Conservation (phyloP, 768 basidiomycete species). For the Harrya chromipes region DNA sequence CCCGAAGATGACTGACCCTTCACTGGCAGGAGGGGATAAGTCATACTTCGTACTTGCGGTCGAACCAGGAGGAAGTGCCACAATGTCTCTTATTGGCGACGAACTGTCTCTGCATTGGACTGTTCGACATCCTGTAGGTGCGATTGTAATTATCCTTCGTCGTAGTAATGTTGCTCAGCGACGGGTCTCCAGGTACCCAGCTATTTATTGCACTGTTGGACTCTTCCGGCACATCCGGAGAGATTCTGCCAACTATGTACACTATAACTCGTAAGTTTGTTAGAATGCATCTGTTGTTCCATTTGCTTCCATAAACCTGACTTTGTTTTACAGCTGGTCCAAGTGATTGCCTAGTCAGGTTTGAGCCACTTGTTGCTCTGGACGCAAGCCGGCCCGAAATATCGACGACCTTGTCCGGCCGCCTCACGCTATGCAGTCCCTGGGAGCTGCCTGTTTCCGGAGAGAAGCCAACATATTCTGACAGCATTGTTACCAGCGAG, state of each 20-base stretch:
- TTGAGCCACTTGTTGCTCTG: slow-evolving; percentile 23
- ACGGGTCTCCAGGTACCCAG: slow-evolving; percentile 34
- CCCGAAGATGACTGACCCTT: background rate
- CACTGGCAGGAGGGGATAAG: slow-evolving; percentile 12
- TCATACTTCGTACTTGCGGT: slow-evolving; percentile 44
- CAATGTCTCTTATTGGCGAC: slow-evolving; percentile 35
- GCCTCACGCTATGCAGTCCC: slow-evolving; percentile 33
- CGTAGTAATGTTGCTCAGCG: background rate
- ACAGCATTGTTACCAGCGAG: slow-evolving; percentile 39
- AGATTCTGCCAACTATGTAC: slow-evolving; percentile 34
- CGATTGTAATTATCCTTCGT: slow-evolving; percentile 10
- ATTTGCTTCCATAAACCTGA: background rate
- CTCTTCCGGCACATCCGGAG: slow-evolving; percentile 41
- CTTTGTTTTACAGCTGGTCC: slow-evolving; percentile 25
- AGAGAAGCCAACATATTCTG: slow-evolving; percentile 42
- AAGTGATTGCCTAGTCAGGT: slow-evolving; percentile 20
- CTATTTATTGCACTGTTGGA: slow-evolving; percentile 46
- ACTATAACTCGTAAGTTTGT: slow-evolving; percentile 35
- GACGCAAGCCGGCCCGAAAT: slow-evolving; percentile 24
- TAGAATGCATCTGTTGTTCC: background rate
- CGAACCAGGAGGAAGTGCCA: slow-evolving; percentile 34
- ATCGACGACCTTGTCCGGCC: background rate
- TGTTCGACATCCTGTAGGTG: slow-evolving; percentile 40
- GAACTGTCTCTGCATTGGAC: slow-evolving; percentile 37
- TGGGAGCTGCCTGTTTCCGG: slow-evolving; percentile 46